A percentile compares a stretch with the other conserved stretches of the same genome.
phyloP scores from a whole-genome alignment of 768 basidiomycete species.

The Trametes cinnabarina region DNA sequence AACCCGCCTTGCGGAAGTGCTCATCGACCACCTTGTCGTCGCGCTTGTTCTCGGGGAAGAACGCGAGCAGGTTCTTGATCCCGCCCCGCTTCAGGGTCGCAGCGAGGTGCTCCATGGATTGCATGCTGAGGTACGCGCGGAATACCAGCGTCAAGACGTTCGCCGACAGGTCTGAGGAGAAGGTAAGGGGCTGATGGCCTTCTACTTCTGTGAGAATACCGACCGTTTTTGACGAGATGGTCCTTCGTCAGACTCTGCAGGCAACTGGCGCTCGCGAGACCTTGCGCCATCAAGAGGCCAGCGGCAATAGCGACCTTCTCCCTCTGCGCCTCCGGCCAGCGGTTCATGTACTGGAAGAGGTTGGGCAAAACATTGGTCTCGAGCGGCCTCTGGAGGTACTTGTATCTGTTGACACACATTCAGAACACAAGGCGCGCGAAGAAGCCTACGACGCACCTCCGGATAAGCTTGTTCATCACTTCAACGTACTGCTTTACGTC shows the following conservation, averaged over 20 bases:
- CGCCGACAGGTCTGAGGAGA: conserved; percentile 67
- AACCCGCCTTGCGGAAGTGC: conserved; percentile 79
- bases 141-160: conserved; percentile 76
- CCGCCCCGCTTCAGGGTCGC: conserved; percentile 78
- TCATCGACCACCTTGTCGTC: conserved; percentile 73
- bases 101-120: conserved; percentile 88
- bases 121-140: conserved; percentile 75
- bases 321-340: conserved; percentile 73
- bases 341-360: conserved; percentile 85
- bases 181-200: conserved; percentile 5
- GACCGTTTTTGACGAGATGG: conserved; percentile 93
- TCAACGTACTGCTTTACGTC: conserved; percentile 94
- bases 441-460: conserved; percentile 54
- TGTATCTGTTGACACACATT: conserved; percentile 63
- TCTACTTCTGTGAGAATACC: conserved; percentile 12
- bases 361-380: conserved; percentile 81
- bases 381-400: conserved; percentile 97
- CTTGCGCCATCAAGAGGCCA: conserved; percentile 82
- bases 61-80: conserved; percentile 78
- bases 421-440: neutral
- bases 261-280: conserved; percentile 74
- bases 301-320: conserved; percentile 82
- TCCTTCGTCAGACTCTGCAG: conserved; percentile 86
- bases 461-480: conserved; percentile 92
- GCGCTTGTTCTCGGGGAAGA: conserved; percentile 86